Conservation (phyloP, 1,284 basidiomycete species). For the Pisolithus thermaeus region DNA sequence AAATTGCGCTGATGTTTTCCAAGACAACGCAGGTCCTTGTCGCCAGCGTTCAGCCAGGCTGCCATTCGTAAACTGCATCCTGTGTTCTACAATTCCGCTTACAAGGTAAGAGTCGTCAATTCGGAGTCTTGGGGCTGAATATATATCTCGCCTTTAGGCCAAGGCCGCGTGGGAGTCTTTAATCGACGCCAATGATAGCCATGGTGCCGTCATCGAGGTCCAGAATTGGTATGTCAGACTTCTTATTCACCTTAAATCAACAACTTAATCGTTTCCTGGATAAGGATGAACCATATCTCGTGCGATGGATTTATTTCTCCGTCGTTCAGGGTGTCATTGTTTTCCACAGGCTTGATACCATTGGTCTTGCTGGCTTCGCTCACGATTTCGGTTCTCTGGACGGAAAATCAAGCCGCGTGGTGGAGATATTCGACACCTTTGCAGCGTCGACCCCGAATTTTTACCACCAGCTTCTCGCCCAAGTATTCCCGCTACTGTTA, state of each 20-base stretch:
- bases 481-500: slow-evolving; percentile 39
- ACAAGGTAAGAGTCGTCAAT: slow-evolving; percentile 18
- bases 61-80: slow-evolving; percentile 36
- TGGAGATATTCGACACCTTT: slow-evolving; percentile 42
- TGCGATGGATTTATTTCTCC: not conserved
- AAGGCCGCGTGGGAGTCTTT: slow-evolving; percentile 46
- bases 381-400: slow-evolving; percentile 53
- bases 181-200: slow-evolving; percentile 29
- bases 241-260: slow-evolving; percentile 11
- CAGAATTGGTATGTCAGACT: slow-evolving; percentile 41
- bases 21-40: slow-evolving; percentile 40
- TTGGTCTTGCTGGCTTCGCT: slow-evolving; percentile 55
- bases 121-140: not conserved
- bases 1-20: not conserved
- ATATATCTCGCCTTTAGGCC: slow-evolving; percentile 28
- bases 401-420: slow-evolving; percentile 40
- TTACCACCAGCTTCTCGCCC: slow-evolving; percentile 36
- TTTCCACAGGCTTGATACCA: slow-evolving; percentile 44
- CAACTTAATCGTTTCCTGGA: slow-evolving; percentile 26
- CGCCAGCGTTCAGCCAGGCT: slow-evolving; percentile 42
- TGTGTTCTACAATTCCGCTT: slow-evolving; percentile 37
- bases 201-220: slow-evolving; percentile 42
- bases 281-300: slow-evolving; percentile 25
- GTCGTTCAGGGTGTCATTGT: not conserved
- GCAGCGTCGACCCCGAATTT: slow-evolving; percentile 24